phyloP scores from a whole-genome alignment of 2,329 filamentous ascomycete species.

The Ophidiomyces ophidiicola region DNA sequence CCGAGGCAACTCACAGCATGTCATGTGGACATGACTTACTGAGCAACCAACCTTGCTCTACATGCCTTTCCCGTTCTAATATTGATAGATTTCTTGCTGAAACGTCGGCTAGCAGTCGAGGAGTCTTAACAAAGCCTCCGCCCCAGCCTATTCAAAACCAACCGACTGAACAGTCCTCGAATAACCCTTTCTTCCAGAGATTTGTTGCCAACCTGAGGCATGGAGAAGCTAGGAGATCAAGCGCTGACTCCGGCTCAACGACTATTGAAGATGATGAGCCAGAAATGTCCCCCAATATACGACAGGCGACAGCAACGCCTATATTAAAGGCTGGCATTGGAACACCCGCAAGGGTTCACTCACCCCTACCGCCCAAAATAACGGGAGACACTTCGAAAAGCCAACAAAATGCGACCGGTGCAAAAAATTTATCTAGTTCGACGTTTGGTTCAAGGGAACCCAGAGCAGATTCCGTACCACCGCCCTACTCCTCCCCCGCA shows the following conservation, averaged over 20 bases:
- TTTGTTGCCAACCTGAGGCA: constrained; percentile 16
- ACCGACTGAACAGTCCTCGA: constrained; percentile 5
- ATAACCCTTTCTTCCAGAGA: constrained; percentile 19
- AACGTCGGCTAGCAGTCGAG: constrained; percentile 25
- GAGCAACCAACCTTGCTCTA: constrained; percentile 7
- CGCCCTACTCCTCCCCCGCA: constrained; percentile 14
- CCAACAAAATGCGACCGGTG: background rate
- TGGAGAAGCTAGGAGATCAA: constrained; percentile 10
- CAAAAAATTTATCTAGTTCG: background rate
- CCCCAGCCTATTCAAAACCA: constrained; percentile 15
- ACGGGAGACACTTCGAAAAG: background rate
- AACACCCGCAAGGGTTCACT: constrained; percentile 10
- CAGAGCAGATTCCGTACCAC: background rate
- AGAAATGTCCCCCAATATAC: constrained; percentile 22
- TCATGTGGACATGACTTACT: constrained; percentile 7
- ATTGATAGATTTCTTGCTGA: constrained; percentile 18
- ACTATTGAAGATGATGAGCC: constrained; percentile 23
- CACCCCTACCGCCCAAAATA: constrained; percentile 1
- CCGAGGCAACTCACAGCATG: background rate
- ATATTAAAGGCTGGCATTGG: constrained; percentile 16
- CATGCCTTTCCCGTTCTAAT: constrained; percentile 4
- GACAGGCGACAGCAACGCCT: constrained; percentile 21
- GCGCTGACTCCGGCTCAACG: constrained; percentile 18
- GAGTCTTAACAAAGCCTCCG: constrained; percentile 36
- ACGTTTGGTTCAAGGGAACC: background rate